Evolutionary conservation across 495 filamentous ascomycete genomes (phyloP), one percentile per base, ranked within the genome.

Genomic region (Aspergillus haitiensis): DNA sequence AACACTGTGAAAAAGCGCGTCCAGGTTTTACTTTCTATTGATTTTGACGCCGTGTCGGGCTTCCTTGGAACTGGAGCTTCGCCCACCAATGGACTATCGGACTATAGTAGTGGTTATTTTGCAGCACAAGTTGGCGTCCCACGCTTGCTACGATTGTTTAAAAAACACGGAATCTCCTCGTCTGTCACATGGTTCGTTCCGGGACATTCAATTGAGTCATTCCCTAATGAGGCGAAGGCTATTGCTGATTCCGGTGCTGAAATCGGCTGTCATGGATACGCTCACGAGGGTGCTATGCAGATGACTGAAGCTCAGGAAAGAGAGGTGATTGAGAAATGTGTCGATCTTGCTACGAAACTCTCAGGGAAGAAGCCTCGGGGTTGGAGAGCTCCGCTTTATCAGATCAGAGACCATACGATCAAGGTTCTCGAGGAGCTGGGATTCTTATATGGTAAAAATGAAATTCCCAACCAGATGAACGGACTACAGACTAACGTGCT

Each of bases 171-270:
- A 9, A 76, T 87, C 37, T 69, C 78, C 6, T 71, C 82, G 6
- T 78, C 78, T 33, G 74, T 82, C 15, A 85, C 84, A 5, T 88
- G 85, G 85, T 86, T 86, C 62, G 78, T 88, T 18, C 85, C 85
- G 0, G 84, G 85, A 7, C 84, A 88, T 67, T 83, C 81, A 2
- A 75, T 82, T 54, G 85, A 88, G 59, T 84, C 76, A 12, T 88
- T 87, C 65, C 83, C 82, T 0, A 70, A 76, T 1, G 74, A 82
- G 57, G 78, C 81, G 4, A 72, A 76, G 35, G 70, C 73, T 21
- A 82, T 88, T 37, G 71, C 86, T 4, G 76, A 81, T 0, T 78
- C 77, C 21, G 83, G 83, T 4, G 76, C 73, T n/a, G 84, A 88
- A 62, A 79, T 87, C 44, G 84, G 76, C 0, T 71, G 84, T 9